Base-by-base conservation (phyloP, 2,329 filamentous ascomycete species). In the Xylogone sp. region DNA sequence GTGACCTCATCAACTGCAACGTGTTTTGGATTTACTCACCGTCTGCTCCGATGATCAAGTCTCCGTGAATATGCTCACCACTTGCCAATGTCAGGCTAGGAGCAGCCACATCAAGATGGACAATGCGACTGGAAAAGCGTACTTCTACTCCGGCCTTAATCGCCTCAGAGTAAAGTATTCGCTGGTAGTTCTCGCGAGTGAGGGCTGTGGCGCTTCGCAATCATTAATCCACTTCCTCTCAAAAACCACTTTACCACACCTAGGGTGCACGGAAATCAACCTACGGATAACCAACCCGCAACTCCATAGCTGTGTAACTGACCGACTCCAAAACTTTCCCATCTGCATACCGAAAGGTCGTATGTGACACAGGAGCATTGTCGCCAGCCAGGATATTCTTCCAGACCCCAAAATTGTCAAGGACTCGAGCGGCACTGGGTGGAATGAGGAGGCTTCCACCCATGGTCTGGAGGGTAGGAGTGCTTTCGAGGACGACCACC, bases 401-500 rank as follows among this genome's bases (percentile, higher is more conserved):
- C 24, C 3, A 52, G 46, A 34, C 50, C 50, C 66, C 68, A 61
- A 66, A 69, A 19, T 53, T 50, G 7, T 55, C 50, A 3, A 72
- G 59, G 16, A 67, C 57, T 2, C 61, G 57, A 7, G 63, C 61
- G 4, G 62, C 69, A 48, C 71, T 71, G 1, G 70, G 69, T 18
- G 67, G 64, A 21, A 71, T 52, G 13, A 64, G 59, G 21, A 74
- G 69, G 1, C 69, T 69, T 1, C 71, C 71, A 8, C 71, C 71
- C 21, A 71, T 60, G 54, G 72, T 70, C 45, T 68, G 67, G 49
- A 63, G 61, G 53, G 71, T 55, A 20, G 42, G 13, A 21, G 59
- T 61, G 18, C 62, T 59, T 53, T 67, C 65, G 27, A 53, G 49
- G 20, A 67, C 56, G 3, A 60, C 59, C 0, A 67, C 64, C 2